Percentiles rank a stretch among this genome's conserved stretches.
phyloP scores from a whole-genome alignment of 108 stramenopile genomes.

The Pseudonitzschia pungens region DNA sequence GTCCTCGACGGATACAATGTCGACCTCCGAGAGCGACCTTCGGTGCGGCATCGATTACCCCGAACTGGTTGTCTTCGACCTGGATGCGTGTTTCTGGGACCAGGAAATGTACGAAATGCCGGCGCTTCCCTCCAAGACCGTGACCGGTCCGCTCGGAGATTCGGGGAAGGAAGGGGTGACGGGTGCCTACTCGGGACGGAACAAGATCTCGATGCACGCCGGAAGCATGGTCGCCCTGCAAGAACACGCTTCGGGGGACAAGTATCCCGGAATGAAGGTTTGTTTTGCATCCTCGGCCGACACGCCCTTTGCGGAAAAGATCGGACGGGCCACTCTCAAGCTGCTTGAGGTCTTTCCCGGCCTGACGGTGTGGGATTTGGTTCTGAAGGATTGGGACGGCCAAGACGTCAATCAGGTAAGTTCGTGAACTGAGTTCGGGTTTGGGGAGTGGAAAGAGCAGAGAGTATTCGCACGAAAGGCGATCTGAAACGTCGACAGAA shows the following conservation, averaged over 20 bases:
- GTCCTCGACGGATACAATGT: not conserved
- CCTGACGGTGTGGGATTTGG: slow-evolving; percentile 77
- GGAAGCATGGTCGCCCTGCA: slow-evolving; percentile 76
- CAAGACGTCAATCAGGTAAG: slow-evolving; percentile 68
- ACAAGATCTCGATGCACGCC: slow-evolving; percentile 67
- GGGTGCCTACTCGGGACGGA: slow-evolving; percentile 64
- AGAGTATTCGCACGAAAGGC: too few relatives aligned
- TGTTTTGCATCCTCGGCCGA: slow-evolving; percentile 84
- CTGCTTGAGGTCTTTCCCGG: slow-evolving; percentile 83
- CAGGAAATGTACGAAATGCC: slow-evolving; percentile 88
- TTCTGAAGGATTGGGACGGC: slow-evolving; percentile 76
- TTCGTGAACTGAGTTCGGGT: too few relatives aligned
- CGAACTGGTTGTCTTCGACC: slow-evolving; percentile 74
- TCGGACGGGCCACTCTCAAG: slow-evolving; percentile 76
- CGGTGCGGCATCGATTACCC: slow-evolving; percentile 47
- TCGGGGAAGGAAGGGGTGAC: slow-evolving; percentile 73
- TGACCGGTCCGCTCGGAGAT: slow-evolving; percentile 58
- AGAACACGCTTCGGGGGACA: slow-evolving; percentile 49
- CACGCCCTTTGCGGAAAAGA: slow-evolving; percentile 71
- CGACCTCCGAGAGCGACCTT: not conserved
- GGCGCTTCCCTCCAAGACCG: slow-evolving; percentile 50
- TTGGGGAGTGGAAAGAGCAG: too few relatives aligned
- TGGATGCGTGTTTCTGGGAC: slow-evolving; percentile 92
- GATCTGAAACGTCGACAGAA: too few relatives aligned
- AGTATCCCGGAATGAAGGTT: slow-evolving; percentile 75